Percentiles rank a stretch among this genome's conserved stretches.
Conservation (phyloP, 345 rosid genomes). For the Eucalyptus pumila region DNA sequence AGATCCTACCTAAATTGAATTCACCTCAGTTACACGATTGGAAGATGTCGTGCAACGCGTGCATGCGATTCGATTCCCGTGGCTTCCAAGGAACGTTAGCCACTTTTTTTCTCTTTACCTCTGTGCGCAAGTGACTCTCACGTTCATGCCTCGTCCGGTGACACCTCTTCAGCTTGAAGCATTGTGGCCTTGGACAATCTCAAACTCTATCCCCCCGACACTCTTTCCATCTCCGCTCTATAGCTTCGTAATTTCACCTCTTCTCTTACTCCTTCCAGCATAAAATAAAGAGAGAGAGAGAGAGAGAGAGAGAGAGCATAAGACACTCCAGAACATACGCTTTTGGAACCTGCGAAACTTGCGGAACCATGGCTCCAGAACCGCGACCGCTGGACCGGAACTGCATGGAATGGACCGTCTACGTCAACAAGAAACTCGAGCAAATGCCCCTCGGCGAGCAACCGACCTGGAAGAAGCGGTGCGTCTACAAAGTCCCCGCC, state of each 20-base stretch:
- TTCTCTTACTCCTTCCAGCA: background rate
- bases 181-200: background rate
- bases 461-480: constrained; percentile 13
- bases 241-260: background rate
- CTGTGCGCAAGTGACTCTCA: background rate
- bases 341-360: background rate
- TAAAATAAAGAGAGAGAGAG: background rate
- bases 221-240: background rate
- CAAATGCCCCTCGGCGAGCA: background rate
- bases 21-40: background rate
- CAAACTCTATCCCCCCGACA: background rate
- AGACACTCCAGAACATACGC: background rate
- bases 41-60: background rate
- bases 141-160: background rate
- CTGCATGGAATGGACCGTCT: background rate
- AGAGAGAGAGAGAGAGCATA: background rate
- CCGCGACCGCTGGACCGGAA: background rate
- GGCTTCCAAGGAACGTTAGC: background rate
- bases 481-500: constrained; percentile 23
- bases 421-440: background rate
- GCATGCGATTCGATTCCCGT: background rate
- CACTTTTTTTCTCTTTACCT: background rate
- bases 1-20: background rate
- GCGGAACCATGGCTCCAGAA: background rate
- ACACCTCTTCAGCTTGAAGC: background rate